Percentiles rank a stretch among this genome's conserved stretches.
Evolutionary conservation across 2,329 filamentous ascomycete species (phyloP).

Genomic region (Calonectria hawksworthii): DNA sequence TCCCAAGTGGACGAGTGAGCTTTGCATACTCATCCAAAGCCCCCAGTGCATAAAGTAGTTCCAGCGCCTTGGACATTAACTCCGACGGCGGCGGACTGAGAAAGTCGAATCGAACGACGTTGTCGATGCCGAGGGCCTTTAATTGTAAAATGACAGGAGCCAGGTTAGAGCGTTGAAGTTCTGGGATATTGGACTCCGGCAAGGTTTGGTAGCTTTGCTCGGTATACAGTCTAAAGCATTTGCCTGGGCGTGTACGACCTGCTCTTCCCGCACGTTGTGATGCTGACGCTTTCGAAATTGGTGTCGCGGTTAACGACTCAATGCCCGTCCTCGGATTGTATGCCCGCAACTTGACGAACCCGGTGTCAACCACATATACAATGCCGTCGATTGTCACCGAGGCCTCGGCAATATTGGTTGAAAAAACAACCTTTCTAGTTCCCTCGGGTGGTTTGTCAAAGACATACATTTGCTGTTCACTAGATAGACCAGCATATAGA

Average conservation of each 20-base stretch:
- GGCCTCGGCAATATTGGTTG: slow-evolving; percentile 96
- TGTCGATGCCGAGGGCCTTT: slow-evolving; percentile 95
- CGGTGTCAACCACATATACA: slow-evolving; percentile 89
- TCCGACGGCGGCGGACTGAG: slow-evolving; percentile 88
- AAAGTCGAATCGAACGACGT: slow-evolving; percentile 91
- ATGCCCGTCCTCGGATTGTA: slow-evolving; percentile 90
- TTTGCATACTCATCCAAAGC: slow-evolving; percentile 92
- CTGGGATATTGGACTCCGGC: slow-evolving; percentile 82
- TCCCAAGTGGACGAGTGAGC: slow-evolving; percentile 88
- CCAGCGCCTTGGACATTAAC: slow-evolving; percentile 86
- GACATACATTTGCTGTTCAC: slow-evolving; percentile 94
- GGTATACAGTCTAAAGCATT: slow-evolving; percentile 94
- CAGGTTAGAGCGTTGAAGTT: slow-evolving; percentile 93
- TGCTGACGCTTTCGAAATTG: slow-evolving; percentile 92
- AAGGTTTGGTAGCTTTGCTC: slow-evolving; percentile 78
- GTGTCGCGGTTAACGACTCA: slow-evolving; percentile 85
- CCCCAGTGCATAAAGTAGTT: slow-evolving; percentile 88
- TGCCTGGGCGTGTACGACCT: slow-evolving; percentile 89
- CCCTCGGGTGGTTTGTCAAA: slow-evolving; percentile 88
- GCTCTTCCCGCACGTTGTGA: slow-evolving; percentile 91
- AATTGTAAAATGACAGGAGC: slow-evolving; percentile 91
- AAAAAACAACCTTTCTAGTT: slow-evolving; percentile 90
- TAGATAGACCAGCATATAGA: slow-evolving; percentile 89
- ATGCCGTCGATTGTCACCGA: slow-evolving; percentile 96
- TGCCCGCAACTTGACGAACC: slow-evolving; percentile 90